These are phyloP conservation scores for Solanum ossicruentum DNA, from an alignment of 257 asterid species.

Conservation along the genomic window DNA sequence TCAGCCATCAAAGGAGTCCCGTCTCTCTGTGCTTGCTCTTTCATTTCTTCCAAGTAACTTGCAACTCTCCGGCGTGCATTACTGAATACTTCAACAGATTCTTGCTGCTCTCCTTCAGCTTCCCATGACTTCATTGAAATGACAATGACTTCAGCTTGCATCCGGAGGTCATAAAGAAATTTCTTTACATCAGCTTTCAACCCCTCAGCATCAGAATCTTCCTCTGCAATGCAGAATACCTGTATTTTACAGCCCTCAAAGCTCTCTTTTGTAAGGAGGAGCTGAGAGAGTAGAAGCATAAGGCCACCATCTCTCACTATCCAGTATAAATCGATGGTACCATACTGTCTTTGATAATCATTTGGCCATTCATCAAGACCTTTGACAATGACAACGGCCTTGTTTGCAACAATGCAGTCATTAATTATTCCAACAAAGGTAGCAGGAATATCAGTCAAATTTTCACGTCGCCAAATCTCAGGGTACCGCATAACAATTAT, in stretches of 20 bases:
- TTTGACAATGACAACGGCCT: slow-evolving; percentile 90
- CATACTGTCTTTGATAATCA: slow-evolving; percentile 88
- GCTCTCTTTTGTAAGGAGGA: slow-evolving; percentile 80
- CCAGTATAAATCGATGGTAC: slow-evolving; percentile 93
- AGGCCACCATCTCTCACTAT: slow-evolving; percentile 96
- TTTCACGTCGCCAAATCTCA: slow-evolving; percentile 94
- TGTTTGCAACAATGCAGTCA: slow-evolving; percentile 94
- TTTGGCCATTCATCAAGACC: slow-evolving; percentile 99
- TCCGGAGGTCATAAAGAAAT: slow-evolving; percentile 87
- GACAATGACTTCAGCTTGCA: slow-evolving; percentile 97
- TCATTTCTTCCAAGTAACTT: slow-evolving; percentile 41
- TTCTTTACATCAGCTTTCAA: slow-evolving; percentile 81
- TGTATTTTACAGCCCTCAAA: slow-evolving; percentile 96
- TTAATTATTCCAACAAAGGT: slow-evolving; percentile 85
- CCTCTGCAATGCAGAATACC: slow-evolving; percentile 95
- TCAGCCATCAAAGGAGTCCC: slow-evolving; percentile 57
- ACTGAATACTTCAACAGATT: slow-evolving; percentile 66
- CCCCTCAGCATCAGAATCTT: slow-evolving; percentile 89
- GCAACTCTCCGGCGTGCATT: slow-evolving; percentile 59
- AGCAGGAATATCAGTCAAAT: slow-evolving; percentile 72
- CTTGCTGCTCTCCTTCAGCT: slow-evolving; percentile 55
- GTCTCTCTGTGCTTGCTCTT: slow-evolving; percentile 46
- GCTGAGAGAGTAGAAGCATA: slow-evolving; percentile 95
- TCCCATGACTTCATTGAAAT: slow-evolving; percentile 95
- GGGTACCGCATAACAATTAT: slow-evolving; percentile 94